Evolutionary conservation across 2,329 filamentous ascomycete genomes (phyloP), one percentile per base, ranked within the genome.

Genomic region (Neurospora crassa): DNA sequence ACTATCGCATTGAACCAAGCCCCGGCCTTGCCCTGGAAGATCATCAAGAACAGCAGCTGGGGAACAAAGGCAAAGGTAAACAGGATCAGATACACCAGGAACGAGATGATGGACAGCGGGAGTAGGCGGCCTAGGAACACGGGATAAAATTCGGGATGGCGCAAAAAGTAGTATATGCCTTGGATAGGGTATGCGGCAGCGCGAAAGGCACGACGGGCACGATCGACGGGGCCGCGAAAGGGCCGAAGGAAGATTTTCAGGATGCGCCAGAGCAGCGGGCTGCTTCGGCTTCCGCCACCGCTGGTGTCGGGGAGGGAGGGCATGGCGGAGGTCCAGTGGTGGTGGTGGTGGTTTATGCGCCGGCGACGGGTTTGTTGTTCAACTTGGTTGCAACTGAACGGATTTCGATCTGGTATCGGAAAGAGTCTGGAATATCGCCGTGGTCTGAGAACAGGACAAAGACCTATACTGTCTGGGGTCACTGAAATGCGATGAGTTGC

Each of bases 1-100:
- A 98, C 90, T 0, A 92, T 89, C 2, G 92, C 94, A 76, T 93
- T 97, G 71, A 97, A 82, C 92, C 93, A 97, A n/a, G 96, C 96
- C 40, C 90, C 90, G 0, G 74, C 74, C 72, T 89, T 87, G 29
- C 92, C 92, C 77, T 98, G 94, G 79, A 97, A 98, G 75, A 98
- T 88, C 18, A 92, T 90, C 29, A 99, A 87, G 77, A 99, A 92
- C 1, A 92, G 92, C 71, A 93, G 93, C 79, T 98, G 93, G 0
- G 95, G 95, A 2, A 97, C 82, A 76, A 97, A 98, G 0, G 93
- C 86, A 80, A 96, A 96, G 14, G 93, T 85, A 80, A 98, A 98
- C 24, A 98, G 88, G 24, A 96, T 84, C n/a, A 90, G 83, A 73
- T 97, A 92, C 16, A 97, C 91, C 70, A 96, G 88, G 16, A 91